Evolutionary conservation across 116 monocot species (phyloP).

Genomic region (Iris pallida): DNA sequence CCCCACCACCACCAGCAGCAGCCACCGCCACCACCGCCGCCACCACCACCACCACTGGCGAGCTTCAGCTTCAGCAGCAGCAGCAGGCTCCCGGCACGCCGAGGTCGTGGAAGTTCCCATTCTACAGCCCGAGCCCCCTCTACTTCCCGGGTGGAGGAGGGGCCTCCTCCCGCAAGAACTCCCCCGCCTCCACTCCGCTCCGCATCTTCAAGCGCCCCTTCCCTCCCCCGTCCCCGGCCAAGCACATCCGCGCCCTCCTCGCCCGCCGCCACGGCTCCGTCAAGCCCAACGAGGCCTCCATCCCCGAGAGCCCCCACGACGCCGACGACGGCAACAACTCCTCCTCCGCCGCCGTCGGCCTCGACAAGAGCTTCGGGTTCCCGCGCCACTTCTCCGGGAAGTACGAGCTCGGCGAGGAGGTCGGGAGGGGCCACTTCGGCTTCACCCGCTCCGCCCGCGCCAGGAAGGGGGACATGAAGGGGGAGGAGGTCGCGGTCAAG

Average conservation of each 20-base stretch:
- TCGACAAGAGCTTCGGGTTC: slow-evolving; percentile 83
- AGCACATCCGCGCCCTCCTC: slow-evolving; percentile 82
- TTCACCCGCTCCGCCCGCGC: slow-evolving; percentile 63
- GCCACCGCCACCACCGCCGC: slow-evolving; percentile 2
- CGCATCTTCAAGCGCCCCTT: slow-evolving; percentile 75
- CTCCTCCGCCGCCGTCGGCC: slow-evolving; percentile 41
- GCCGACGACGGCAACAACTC: slow-evolving; percentile 53
- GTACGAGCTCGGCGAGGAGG: slow-evolving; percentile 76
- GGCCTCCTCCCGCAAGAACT: slow-evolving; percentile 41
- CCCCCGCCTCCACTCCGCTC: slow-evolving; percentile 67
- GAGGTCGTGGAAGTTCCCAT: slow-evolving; percentile 52
- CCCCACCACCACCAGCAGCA: background rate
- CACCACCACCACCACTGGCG: slow-evolving; percentile 9
- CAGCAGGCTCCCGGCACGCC: slow-evolving; percentile 29
- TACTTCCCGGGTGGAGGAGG: slow-evolving; percentile 1
- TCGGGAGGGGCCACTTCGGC: slow-evolving; percentile 88
- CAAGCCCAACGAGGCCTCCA: slow-evolving; percentile 72
- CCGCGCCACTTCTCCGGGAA: slow-evolving; percentile 67
- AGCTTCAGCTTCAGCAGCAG: background rate
- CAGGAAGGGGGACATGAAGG: slow-evolving; percentile 86
- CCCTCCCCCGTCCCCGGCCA: slow-evolving; percentile 83
- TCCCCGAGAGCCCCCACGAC: slow-evolving; percentile 73
- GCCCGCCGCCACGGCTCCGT: slow-evolving; percentile 74
- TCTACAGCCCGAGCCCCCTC: slow-evolving; percentile 77
- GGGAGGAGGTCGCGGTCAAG: slow-evolving; percentile 84